Evolutionary conservation across 2,329 filamentous ascomycete genomes (phyloP), one percentile per base, ranked within the genome.

Genomic region (Cladosporium velox): DNA sequence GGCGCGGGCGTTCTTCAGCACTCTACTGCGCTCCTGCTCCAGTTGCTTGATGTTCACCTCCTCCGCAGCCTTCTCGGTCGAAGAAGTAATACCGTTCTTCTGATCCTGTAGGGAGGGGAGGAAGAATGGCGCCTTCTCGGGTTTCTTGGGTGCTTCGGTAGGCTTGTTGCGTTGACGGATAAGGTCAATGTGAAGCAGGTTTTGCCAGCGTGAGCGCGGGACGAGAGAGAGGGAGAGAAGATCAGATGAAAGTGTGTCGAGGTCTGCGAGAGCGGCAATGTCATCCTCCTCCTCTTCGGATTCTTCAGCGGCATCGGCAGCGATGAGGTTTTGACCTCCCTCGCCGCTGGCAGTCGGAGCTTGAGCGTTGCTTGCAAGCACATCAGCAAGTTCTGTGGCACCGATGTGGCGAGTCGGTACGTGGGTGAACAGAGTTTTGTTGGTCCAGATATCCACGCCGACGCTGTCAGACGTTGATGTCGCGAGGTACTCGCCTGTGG

Each of bases 71-170:
- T 65, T 60, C 47, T 65, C 41, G 2, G 55, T 47, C 12, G 64
- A 38, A 10, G 54, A 59, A 5, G 55, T 65, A n/a, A 59, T 77
- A 65, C 59, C 54, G 35, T 75, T 73, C 44, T 73, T 70, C 10
- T 68, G 65, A 49, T 74, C 72, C 55, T 84, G 83, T 4, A 90
- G 81, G 0, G 90, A 90, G 0, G 93, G 92, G 4, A 98, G 84
- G 83, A 98, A 98, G 83, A 98, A 98, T 0, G 95, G 96, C 0
- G 94, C 94, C 75, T 96, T 96, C 76, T 97, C 92, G 0, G 95
- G 95, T 7, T 88, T 86, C 80, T 97, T 97, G 18, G 93, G 93
- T 0, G 93, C 87, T 77, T 97, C 93, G 70, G 88, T 93, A 0
- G 96, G 95, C 79, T 95, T 96, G 80, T 99, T 99, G 68, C 95